Conservation (phyloP, 2,329 filamentous ascomycete species). For the Didymella lethalis region DNA sequence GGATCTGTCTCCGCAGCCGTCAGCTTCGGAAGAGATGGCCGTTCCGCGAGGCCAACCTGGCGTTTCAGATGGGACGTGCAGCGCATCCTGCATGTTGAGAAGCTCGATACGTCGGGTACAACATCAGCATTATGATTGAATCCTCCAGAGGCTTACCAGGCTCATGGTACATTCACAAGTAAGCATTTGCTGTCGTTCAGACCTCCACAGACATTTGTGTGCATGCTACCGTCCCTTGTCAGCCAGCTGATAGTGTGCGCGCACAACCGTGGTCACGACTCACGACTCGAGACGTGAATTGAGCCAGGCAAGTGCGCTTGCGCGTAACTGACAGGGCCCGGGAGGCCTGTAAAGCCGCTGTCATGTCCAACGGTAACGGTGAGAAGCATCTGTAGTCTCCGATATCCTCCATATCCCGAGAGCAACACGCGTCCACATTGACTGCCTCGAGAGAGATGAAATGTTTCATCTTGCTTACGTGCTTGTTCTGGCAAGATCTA, state of each 20-base stretch:
- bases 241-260: background rate
- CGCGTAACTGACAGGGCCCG: background rate
- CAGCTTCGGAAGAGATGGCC: background rate
- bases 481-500: too few species aligned
- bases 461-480: too few species aligned
- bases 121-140: background rate
- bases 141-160: background rate
- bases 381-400: background rate
- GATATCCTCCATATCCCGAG: background rate
- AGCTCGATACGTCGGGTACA: background rate
- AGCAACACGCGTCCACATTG: background rate
- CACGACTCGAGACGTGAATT: conserved; percentile 2
- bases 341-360: background rate
- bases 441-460: background rate
- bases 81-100: background rate
- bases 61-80: background rate
- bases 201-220: background rate
- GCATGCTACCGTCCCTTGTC: background rate
- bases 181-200: background rate
- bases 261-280: background rate
- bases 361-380: background rate
- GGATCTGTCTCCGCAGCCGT: background rate
- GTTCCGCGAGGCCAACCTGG: background rate
- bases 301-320: background rate
- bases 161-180: background rate